Evolutionary conservation across 371 early-diverging fungal genomes (phyloP).

Genomic region (Lichtheimia hyalospora): DNA sequence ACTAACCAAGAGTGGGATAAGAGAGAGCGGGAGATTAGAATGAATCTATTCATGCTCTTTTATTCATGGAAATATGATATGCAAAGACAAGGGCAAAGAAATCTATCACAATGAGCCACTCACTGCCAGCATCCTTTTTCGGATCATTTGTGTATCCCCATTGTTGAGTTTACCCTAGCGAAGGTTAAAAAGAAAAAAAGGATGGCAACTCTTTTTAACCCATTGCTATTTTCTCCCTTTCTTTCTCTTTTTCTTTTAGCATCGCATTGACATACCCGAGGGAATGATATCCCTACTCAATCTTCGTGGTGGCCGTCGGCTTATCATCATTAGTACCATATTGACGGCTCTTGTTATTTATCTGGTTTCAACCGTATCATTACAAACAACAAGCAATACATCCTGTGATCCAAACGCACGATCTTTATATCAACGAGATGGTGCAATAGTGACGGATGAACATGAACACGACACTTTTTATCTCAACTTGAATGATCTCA

Average conservation of each 20-base stretch:
- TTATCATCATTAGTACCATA: slow-evolving; percentile 9
- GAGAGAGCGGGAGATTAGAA: too few species aligned
- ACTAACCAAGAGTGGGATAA: too few species aligned
- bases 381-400: slow-evolving; percentile 2
- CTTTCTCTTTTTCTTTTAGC: slow-evolving; percentile 8
- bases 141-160: too few species aligned
- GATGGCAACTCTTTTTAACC: background rate
- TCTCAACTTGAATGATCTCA: slow-evolving; percentile 17
- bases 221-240: slow-evolving; percentile 11
- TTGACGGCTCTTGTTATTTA: slow-evolving; percentile 10
- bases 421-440: background rate
- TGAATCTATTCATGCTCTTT: too few species aligned
- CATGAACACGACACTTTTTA: slow-evolving; percentile 9
- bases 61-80: too few species aligned
- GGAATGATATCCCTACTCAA: background rate
- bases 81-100: too few species aligned
- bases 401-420: slow-evolving; percentile 2
- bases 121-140: too few species aligned
- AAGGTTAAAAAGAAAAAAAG: background rate
- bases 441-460: background rate
- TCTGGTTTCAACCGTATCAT: background rate
- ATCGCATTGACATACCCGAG: too few species aligned
- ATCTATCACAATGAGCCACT: too few species aligned
- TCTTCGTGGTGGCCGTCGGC: slow-evolving; percentile 16
- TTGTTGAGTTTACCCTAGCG: too few species aligned